Evolutionary conservation across 2,329 filamentous ascomycete genomes (phyloP).

Genomic region (Paracamarosporium sp.): DNA sequence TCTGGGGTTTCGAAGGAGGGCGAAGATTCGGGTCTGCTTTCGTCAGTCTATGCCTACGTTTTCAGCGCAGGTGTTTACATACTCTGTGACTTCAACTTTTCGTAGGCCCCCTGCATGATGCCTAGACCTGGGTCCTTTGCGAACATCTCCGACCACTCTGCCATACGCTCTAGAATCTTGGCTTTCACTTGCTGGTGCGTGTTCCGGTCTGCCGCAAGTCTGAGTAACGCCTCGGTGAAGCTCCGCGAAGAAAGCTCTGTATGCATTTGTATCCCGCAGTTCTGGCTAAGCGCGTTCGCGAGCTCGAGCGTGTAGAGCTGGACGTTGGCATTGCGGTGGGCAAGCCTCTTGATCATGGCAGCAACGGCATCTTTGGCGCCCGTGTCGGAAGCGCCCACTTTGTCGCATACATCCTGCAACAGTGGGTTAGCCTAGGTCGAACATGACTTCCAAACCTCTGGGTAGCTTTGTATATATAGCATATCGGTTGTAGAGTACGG

Average conservation of each 20-base stretch:
- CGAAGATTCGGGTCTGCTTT: slow-evolving; percentile 83
- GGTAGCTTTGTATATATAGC: background rate
- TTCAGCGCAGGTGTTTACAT: slow-evolving; percentile 8
- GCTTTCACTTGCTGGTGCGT: slow-evolving; percentile 96
- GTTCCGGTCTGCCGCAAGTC: slow-evolving; percentile 91
- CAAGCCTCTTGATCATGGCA: slow-evolving; percentile 88
- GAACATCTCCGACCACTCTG: slow-evolving; percentile 96
- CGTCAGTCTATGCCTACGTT: slow-evolving; percentile 15
- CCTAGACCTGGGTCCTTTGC: slow-evolving; percentile 86
- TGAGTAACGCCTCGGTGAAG: slow-evolving; percentile 91
- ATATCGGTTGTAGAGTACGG: background rate
- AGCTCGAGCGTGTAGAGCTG: slow-evolving; percentile 93
- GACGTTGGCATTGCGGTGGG: slow-evolving; percentile 93
- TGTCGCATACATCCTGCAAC: slow-evolving; percentile 65
- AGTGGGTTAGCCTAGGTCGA: slow-evolving; percentile 14
- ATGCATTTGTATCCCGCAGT: slow-evolving; percentile 86
- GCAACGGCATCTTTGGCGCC: slow-evolving; percentile 83
- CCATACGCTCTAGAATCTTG: slow-evolving; percentile 96
- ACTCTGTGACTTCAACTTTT: slow-evolving; percentile 79
- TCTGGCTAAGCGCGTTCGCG: slow-evolving; percentile 89
- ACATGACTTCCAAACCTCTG: background rate
- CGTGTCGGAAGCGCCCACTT: slow-evolving; percentile 59
- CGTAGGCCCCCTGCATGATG: slow-evolving; percentile 96
- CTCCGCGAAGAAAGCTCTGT: slow-evolving; percentile 88
- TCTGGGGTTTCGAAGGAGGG: slow-evolving; percentile 89